Evolutionary conservation across 2,329 filamentous ascomycete species (phyloP), one percentile per base, ranked within the genome.

Genomic region (Decorospora gaudefroyi): DNA sequence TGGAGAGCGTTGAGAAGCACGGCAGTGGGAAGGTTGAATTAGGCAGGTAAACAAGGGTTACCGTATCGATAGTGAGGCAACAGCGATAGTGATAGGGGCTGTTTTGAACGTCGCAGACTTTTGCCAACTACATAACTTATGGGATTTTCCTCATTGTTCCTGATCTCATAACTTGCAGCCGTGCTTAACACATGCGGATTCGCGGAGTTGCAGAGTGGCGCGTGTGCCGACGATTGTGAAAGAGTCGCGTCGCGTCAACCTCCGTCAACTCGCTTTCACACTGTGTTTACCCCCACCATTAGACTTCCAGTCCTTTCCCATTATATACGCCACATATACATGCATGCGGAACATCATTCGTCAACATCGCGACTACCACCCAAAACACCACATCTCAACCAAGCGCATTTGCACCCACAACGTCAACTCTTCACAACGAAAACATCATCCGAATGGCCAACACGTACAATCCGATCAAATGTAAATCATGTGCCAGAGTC

Each of bases 401-500:
- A 19, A 25, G 15, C 10, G 15, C 21, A 15, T 19, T 22, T 13
- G 11, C 16, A 23, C 15, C 4, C 6, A 6, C 19, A 18, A 28
- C 29, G 12, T 16, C 25, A 34, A 8, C 10, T 6, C 12, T 19
- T n/a, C 31, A 6, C 30, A 22, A 26, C 13, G 10, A 9, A 29
- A 33, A 22, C 4, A 38, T 15, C 17, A 10, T 18, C 26, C 8
- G 13, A 2, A 50, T 50, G 47, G 22, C 42, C 18, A n/a, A 13
- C 26, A 22, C 17, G 18, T 12, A 18, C 33, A 22, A 34, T 7
- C 17, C 26, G 12, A 36, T 51, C 19, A 44, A 40, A 23, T 51
- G 44, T 25, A 47, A 43, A 19, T 43, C 44, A 34, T 47, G 44
- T 8, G 29, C 39, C 11, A 33, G 23, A 25, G 39, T 28, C 7